Base-by-base conservation (phyloP, 176 grass and related monocot species). In the Poa pratensis region DNA sequence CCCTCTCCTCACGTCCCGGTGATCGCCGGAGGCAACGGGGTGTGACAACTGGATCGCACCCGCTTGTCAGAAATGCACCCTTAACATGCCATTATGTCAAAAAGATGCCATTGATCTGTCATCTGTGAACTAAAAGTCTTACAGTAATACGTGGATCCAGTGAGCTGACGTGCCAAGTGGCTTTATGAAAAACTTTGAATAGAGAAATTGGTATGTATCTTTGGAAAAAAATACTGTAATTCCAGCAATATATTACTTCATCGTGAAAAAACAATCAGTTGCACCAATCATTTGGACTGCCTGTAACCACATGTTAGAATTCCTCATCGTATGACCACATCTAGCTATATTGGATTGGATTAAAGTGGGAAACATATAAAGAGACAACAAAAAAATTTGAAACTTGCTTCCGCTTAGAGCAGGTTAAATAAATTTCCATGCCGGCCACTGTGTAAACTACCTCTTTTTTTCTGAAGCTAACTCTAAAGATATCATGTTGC, bases 231-330 rank as follows among this genome's bases (percentile, higher is more conserved):
- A 18, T 40, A 39, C 40, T 39, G 11, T 75, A 59, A 14, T 16
- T 67, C 28, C 64, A 37, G 64, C 18, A 9, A 37, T 75, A 52
- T 66, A 32, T 70, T 66, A 42, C 14, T 67, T 27, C 13, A 54
- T 75, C 32, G 34, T 74, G 4, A 68, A 76, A 75, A 76, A 34
- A 75, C 11, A 23, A 57, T 27, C 37, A 42, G 8, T 87, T 68
- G 22, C 37, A 67, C 23, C 15, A 57, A 18, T 34, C 26, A 5
- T 22, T 85, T 58, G 60, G 27, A 62, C 32, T 13, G 10, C n/a
- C 20, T 80, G 24, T 49, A 35, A 51, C 30, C 10, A 73, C 27
- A 6, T 73, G 20, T 28, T 27, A 39, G 30, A 24, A 72, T 17
- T 24, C 5, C 10, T 52, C 32, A 59, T 83, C 48, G 26, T 23